Evolutionary conservation across 1,284 basidiomycete species (phyloP).

Genomic region (Quambalaria eucalypti): DNA sequence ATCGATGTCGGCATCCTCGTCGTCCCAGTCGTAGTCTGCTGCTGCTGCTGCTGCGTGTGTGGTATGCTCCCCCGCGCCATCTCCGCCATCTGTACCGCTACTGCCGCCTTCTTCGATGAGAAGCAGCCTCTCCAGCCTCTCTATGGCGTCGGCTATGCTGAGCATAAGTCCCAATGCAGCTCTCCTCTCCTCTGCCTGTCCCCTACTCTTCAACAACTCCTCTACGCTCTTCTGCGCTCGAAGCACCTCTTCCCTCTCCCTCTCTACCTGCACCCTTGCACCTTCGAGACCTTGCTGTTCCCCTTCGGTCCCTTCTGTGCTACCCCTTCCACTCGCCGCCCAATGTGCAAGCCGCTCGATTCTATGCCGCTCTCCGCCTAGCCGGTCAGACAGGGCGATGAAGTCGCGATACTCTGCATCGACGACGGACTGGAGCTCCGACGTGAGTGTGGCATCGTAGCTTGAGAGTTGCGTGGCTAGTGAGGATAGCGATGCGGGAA

Average conservation of each 20-base stretch:
- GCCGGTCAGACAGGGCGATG: not conserved
- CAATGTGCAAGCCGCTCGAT: constrained; percentile 1
- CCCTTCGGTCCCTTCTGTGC: too few relatives aligned
- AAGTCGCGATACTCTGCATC: not conserved
- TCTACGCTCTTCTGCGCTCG: not conserved
- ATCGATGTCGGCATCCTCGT: not conserved
- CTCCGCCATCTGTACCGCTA: too few relatives aligned
- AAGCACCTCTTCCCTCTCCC: not conserved
- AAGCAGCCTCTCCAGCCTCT: not conserved
- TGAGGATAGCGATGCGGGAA: not conserved
- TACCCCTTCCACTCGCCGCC: too few relatives aligned
- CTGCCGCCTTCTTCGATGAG: too few relatives aligned
- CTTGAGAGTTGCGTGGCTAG: not conserved
- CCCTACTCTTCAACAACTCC: not conserved
- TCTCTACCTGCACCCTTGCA: not conserved
- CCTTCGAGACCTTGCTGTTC: constrained; percentile 10
- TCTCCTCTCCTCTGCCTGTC: not conserved
- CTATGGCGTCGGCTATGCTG: not conserved
- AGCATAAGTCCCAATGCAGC: not conserved
- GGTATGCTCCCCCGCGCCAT: too few relatives aligned
- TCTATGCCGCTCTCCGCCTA: not conserved
- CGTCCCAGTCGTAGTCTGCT: not conserved
- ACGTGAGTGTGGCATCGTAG: not conserved
- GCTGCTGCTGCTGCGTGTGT: not conserved
- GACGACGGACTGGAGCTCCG: not conserved